Evolutionary conservation across 768 basidiomycete species (phyloP), one percentile per base, ranked within the genome.

Genomic region (Phaeotremella fagi): DNA sequence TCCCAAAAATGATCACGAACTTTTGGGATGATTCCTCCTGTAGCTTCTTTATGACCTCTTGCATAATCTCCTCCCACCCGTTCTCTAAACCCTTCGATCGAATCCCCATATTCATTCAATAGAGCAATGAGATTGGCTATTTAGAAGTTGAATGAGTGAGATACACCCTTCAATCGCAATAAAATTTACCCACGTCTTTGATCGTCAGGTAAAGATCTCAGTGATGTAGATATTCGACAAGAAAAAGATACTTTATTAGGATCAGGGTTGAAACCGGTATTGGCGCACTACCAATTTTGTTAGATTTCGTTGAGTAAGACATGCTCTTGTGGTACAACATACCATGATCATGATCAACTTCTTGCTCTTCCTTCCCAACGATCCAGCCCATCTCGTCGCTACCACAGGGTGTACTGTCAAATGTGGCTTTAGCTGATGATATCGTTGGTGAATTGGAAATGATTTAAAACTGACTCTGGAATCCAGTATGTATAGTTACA

Each of bases 1-100:
- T 14, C 18, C 11, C 11, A 41, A 22, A 12, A 16, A 4, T 12
- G 6, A 16, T 44, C 14, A 54, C 64, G 11, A 14, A 68, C 71
- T 44, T 64, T 85, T 24, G 75, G 53, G 26, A 80, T 78, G 54
- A 80, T 79, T 1, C 79, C 79, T 0, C 79, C 79, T n/a, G 78
- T 79, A 6, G 79, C 79, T 62, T 80, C 75, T 31, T 77, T 77
- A 59, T 80, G 79, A 0, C 79, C 79, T 23, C 78, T 57, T 9
- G 79, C 79, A 51, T 78, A 80, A 49, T 80, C 75, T 2, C 75
- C 74, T 22, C 79, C 79, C 41, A 80, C 77, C 23, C 75, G 49
- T 16, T 77, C 75, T 16, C 62, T 52, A 48, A 79, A 75, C 0
- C 76, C 75, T 1, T 59, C 59, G 44, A 64, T 67, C 9, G 57